These are phyloP conservation scores for Rhinocladiella mackenziei DNA, from an alignment of 2,329 filamentous ascomycete genomes.

Conservation along the genomic window DNA sequence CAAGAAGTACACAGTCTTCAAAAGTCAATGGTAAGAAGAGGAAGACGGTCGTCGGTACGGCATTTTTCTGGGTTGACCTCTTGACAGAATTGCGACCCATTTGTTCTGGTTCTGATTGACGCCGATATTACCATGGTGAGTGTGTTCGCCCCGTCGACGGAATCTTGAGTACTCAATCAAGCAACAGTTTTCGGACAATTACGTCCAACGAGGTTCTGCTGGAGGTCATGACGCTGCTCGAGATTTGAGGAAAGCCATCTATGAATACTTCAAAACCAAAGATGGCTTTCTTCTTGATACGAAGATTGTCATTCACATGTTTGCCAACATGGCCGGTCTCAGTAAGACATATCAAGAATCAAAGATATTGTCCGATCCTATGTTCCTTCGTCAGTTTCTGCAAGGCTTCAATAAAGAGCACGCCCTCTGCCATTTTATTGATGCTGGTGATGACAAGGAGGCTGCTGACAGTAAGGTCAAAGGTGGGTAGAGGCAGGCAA, in stretches of 20 bases:
- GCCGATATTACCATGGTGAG: constrained; percentile 36
- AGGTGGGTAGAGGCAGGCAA: constrained; percentile 31
- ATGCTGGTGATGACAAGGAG: constrained; percentile 44
- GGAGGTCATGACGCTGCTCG: constrained; percentile 19
- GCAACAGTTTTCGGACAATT: constrained; percentile 24
- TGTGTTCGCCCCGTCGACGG: constrained; percentile 4
- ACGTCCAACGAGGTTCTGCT: constrained; percentile 9
- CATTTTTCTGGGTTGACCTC: neutral
- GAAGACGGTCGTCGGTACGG: too few relatives aligned
- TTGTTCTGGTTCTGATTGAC: constrained; percentile 30
- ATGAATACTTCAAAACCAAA: constrained; percentile 14
- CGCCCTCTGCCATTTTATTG: constrained; percentile 39
- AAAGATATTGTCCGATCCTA: constrained; percentile 29
- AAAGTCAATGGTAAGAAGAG: constrained; percentile 5
- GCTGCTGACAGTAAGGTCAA: constrained; percentile 43
- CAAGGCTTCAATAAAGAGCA: constrained; percentile 43
- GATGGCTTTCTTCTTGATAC: constrained; percentile 27
- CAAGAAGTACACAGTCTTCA: neutral
- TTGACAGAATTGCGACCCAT: constrained; percentile 14
- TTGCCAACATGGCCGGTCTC: constrained; percentile 39
- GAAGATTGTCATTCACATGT: constrained; percentile 37
- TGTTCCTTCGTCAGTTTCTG: constrained; percentile 36
- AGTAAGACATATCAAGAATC: constrained; percentile 35
- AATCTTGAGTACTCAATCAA: constrained; percentile 17
- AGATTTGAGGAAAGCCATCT: constrained; percentile 14